Conservation (phyloP, 768 basidiomycete genomes). For the Mycena alexandri region DNA sequence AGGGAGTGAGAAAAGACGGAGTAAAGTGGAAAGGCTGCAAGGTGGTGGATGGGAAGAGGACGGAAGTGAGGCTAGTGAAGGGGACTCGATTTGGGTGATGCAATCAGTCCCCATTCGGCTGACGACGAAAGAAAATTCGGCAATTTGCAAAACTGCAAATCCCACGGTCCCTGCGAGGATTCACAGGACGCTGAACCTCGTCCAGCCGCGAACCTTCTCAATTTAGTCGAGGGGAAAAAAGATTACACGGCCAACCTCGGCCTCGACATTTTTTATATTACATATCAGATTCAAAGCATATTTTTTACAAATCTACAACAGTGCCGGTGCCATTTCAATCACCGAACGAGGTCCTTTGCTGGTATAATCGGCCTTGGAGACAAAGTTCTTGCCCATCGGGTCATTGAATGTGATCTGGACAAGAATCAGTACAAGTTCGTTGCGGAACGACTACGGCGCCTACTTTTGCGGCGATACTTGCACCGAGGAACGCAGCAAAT, state of each 20-base stretch:
- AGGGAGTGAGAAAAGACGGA: not conserved
- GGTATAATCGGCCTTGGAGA: conserved; percentile 84
- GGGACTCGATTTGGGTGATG: not conserved
- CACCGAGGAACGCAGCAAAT: conserved; percentile 83
- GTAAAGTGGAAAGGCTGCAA: not conserved
- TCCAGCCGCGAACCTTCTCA: too few species aligned
- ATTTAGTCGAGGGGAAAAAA: too few species aligned
- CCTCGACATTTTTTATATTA: too few species aligned
- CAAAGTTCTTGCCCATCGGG: conserved; percentile 72
- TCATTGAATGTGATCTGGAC: conserved; percentile 83
- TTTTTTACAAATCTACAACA: conserved; percentile 59
- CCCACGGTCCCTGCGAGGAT: too few species aligned
- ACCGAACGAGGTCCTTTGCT: conserved; percentile 79
- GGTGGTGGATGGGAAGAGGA: not conserved
- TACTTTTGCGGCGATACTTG: conserved; percentile 90
- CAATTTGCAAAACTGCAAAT: too few species aligned
- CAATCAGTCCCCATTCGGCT: too few species aligned
- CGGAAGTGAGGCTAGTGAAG: not conserved
- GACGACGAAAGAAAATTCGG: too few species aligned
- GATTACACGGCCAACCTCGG: too few species aligned
- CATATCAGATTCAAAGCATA: too few species aligned
- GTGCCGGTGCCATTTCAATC: conserved; percentile 81
- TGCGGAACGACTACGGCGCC: conserved; percentile 15
- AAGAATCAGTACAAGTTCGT: conserved; percentile 16
- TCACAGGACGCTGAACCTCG: too few species aligned